Percentiles rank a stretch among this genome's conserved stretches.
These are phyloP conservation scores for Cryptococcus depauperatus DNA, from an alignment of 1,284 basidiomycete genomes.

Conservation along the genomic window DNA sequence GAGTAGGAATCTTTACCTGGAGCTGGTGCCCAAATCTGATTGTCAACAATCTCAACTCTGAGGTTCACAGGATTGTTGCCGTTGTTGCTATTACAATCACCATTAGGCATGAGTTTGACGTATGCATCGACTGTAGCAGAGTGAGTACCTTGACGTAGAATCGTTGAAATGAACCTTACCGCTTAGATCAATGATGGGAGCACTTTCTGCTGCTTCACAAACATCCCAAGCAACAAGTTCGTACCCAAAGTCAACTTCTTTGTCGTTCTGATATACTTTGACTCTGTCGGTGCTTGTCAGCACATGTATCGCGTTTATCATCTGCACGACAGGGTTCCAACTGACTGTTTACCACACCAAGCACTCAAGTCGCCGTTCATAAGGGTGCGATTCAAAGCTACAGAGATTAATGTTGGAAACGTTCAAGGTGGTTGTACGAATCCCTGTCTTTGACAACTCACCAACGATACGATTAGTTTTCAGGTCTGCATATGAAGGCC, in stretches of 20 bases:
- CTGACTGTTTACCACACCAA: conserved; percentile 10
- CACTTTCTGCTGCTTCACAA: conserved; percentile 2
- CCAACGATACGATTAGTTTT: conserved; percentile 10
- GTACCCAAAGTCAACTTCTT: conserved; percentile 9
- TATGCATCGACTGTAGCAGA: conserved; percentile 6
- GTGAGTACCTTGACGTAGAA: not conserved
- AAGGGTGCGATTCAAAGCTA: conserved; percentile 7
- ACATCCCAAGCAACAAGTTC: conserved; percentile 15
- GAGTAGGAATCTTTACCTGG: conserved; percentile 5
- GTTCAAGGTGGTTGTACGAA: no score
- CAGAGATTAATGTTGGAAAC: not conserved
- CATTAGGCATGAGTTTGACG: conserved; percentile 6
- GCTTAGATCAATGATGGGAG: conserved; percentile 6
- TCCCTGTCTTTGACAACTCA: not conserved
- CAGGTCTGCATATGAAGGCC: conserved; percentile 1
- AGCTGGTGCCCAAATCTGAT: conserved; percentile 14
- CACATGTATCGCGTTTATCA: not conserved
- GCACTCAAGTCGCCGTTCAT: conserved; percentile 4
- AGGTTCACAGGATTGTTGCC: conserved; percentile 22
- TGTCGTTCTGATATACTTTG: conserved; percentile 1
- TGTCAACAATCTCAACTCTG: conserved; percentile 20
- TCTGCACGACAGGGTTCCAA: no score
- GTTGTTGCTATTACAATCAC: conserved; percentile 3
- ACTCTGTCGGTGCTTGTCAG: not conserved
- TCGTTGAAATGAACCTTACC: conserved; percentile 4